Base-by-base conservation (phyloP, 2,329 filamentous ascomycete genomes). In the Paraconiothyrium brasiliense region DNA sequence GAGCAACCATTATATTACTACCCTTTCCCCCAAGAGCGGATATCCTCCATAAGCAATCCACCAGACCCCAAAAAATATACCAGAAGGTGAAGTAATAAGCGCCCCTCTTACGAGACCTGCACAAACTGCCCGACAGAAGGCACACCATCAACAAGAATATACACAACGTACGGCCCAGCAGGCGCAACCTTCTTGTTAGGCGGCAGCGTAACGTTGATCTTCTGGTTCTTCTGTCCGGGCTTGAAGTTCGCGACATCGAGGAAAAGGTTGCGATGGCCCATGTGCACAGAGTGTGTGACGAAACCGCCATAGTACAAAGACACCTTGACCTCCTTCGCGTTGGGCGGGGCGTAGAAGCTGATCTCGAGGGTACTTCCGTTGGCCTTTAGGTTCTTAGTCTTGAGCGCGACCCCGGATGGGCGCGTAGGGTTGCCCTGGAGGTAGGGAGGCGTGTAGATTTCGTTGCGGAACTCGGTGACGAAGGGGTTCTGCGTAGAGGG, bases 391-490 rank as follows among this genome's bases (percentile, higher is more conserved):
- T 74, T 72, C 55, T 78, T 82, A 41, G 71, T 77, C 9, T 82
- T 82, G 16, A 88, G 73, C 4, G 66, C 61, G 54, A 88, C 78
- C 50, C 81, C 76, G 3, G 78, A 81, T 4, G 87, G 86, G 50
- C 86, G 81, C 2, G 80, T 81, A 52, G 85, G 85, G 44, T 79
- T 81, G 14, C 84, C 85, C 50, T 81, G 78, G 20, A 89, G 82
- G 68, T 89, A 89, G 3, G 86, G 85, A 44, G 87, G 87, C 32
- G 84, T 86, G 71, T 87, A 89, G 58, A 84, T 85, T 71, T 89
- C 87, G 47, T 88, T 85, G 39, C 86, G 83, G 78, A 87, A 89
- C 63, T 89, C 87, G 1, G 86, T 89, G 20, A 83, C 79, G 71
- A 80, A 89, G 10, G 83, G 84, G 60, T 84, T 74, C 57, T 80